Evolutionary conservation across 2,329 filamentous ascomycete genomes (phyloP), one percentile per base, ranked within the genome.

Genomic region (Paramyrothecium sp.): DNA sequence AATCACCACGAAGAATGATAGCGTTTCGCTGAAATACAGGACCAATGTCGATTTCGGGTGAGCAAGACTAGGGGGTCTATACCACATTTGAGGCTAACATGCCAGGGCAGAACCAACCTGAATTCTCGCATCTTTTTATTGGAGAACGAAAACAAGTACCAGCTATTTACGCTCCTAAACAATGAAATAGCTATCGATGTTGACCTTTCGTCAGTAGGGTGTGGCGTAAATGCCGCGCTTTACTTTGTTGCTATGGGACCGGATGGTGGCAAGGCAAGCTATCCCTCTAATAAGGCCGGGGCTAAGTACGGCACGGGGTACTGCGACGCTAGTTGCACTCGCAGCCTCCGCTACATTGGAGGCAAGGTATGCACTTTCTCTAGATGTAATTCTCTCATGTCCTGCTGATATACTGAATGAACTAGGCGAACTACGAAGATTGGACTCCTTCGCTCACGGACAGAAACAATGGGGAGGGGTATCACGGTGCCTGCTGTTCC

Each of bases 151-250:
- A 74, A 73, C 59, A 79, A 77, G 58, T 89, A 89, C 67, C 72
- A 87, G 72, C 79, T 81, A 64, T 83, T 89, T 72, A 78, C 84
- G 54, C 75, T 88, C 55, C 74, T 82, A 58, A 82, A 82, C 72
- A 78, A 84, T 66, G 87, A 89, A 69, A 82, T 89, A 65, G 83
- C 83, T 30, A 88, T 89, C 56, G 85, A 88, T 56, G 85, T 89
- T 17, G 86, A 89, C 65, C 78, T 88, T 26, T 87, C 84, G 22
- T 80, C 80, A 55, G 76, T 89, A 21, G 81, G 65, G 26, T 90
- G 88, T 63, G 87, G 88, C 54, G 70, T 89, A 58, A 89, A 90
- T 71, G 84, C 84, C 54, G 86, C 86, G 26, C 70, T 89, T 33
- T 88, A 88, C 71, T 79, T 84, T 51, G 76, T 81, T 16, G 72